Evolutionary conservation across 352 stramenopile genomes (phyloP).

Genomic region (Phytophthora nicotianae): DNA sequence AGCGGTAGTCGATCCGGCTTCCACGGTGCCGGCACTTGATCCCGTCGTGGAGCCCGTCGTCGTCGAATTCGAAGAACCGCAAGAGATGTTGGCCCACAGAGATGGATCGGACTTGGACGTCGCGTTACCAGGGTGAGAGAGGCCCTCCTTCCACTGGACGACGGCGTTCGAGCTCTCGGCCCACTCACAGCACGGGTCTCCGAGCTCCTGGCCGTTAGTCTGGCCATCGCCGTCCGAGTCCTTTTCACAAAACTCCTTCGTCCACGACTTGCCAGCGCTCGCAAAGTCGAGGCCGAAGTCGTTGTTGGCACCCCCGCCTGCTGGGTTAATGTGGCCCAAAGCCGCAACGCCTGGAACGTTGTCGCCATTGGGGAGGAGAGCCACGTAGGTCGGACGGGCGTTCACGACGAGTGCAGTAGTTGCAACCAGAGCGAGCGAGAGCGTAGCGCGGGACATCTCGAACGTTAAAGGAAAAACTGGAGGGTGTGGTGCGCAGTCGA

Average conservation of each 20-base stretch:
- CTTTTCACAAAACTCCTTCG: constrained; percentile 56
- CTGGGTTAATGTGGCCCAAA: constrained; percentile 39
- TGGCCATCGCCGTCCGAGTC: constrained; percentile 84
- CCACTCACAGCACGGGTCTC: constrained; percentile 81
- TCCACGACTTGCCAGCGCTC: constrained; percentile 31
- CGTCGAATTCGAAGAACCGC: constrained; percentile 13
- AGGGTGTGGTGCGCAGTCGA: constrained; percentile 3
- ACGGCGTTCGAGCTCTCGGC: constrained; percentile 31
- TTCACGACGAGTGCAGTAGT: constrained; percentile 20
- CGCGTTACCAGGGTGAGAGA: constrained; percentile 42
- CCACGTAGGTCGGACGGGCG: constrained; percentile 33
- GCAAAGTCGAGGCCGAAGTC: constrained; percentile 28
- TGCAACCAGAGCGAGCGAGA: constrained; percentile 25
- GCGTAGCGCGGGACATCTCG: constrained; percentile 17
- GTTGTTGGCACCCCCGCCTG: constrained; percentile 41
- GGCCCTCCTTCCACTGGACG: constrained; percentile 27
- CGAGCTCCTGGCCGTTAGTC: constrained; percentile 86
- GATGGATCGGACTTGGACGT: constrained; percentile 26
- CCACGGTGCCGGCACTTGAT: constrained; percentile 16
- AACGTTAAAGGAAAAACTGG: not conserved
- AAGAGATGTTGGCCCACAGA: constrained; percentile 37
- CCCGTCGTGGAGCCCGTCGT: constrained; percentile 4
- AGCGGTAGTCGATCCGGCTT: constrained; percentile 15
- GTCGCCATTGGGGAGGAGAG: constrained; percentile 36
- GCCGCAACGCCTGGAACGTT: constrained; percentile 36